Evolutionary conservation across 2,329 filamentous ascomycete species (phyloP).

Genomic region (Metarhizium guizhouense): DNA sequence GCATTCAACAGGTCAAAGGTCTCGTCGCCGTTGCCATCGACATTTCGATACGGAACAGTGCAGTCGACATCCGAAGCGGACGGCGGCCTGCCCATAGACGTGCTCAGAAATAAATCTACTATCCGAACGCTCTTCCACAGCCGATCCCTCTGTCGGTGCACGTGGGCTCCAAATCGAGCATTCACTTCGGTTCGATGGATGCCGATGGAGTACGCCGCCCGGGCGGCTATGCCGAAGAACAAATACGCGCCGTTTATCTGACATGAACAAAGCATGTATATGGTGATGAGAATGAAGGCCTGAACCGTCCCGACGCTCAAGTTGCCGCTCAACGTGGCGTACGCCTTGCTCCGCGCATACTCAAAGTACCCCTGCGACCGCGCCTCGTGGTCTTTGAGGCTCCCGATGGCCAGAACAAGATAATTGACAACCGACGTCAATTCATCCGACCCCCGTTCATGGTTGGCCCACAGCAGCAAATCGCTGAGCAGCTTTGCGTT

Average conservation of each 20-base stretch:
- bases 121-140: conserved; percentile 46
- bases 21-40: conserved; percentile 28
- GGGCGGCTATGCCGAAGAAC: conserved; percentile 43
- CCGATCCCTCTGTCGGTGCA: conserved; percentile 35
- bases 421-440: conserved; percentile 35
- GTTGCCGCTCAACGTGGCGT: conserved; percentile 34
- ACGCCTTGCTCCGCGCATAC: conserved; percentile 36
- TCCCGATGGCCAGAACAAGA: conserved; percentile 41
- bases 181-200: conserved; percentile 46
- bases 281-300: conserved; percentile 38
- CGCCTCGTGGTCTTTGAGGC: conserved; percentile 31
- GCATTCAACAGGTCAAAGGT: conserved; percentile 38
- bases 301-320: conserved; percentile 41
- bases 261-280: conserved; percentile 46
- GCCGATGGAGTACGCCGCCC: conserved; percentile 44
- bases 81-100: conserved; percentile 45
- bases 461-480: conserved; percentile 32
- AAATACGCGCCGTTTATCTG: conserved; percentile 47
- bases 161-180: conserved; percentile 35
- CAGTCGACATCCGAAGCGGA: conserved; percentile 46
- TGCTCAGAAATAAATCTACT: conserved; percentile 43
- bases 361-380: conserved; percentile 38
- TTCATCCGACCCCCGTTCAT: conserved; percentile 24
- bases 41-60: conserved; percentile 37
- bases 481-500: conserved; percentile 28